A percentile compares a stretch with the other conserved stretches of the same genome.
phyloP scores from a whole-genome alignment of 2,329 filamentous ascomycete genomes.

The Tolypocladium cylindrosporum region DNA sequence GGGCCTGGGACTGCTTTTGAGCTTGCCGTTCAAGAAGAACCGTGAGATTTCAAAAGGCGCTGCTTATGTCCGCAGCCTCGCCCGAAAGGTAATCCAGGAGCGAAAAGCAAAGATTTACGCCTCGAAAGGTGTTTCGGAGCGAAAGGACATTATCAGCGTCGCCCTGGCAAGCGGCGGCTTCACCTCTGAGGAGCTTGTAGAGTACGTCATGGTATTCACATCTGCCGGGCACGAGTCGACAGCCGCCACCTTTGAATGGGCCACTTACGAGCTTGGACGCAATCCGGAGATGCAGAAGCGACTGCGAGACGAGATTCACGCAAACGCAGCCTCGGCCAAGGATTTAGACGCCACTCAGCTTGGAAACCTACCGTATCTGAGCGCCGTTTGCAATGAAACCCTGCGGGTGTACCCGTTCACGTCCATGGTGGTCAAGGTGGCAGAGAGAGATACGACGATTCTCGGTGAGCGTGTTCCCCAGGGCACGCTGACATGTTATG shows the following conservation, averaged over 20 bases:
- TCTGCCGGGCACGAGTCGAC: background rate
- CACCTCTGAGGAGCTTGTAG: background rate
- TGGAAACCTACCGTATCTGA: background rate
- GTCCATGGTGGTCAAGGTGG: background rate
- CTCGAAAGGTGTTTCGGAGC: background rate
- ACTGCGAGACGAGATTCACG: background rate
- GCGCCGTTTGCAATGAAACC: background rate
- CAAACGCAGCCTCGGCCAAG: background rate
- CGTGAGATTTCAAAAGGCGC: too few species aligned
- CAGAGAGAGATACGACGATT: background rate
- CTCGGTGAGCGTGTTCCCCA: background rate
- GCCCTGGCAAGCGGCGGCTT: background rate
- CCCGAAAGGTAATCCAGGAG: too few species aligned
- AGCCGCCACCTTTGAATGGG: background rate
- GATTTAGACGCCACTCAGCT: background rate
- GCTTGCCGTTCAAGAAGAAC: too few species aligned
- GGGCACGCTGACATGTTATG: background rate
- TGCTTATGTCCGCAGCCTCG: too few species aligned
- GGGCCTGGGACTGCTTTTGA: too few species aligned
- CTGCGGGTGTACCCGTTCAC: background rate
- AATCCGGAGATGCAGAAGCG: background rate
- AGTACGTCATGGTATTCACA: background rate
- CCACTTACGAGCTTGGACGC: background rate
- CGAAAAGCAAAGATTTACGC: background rate
- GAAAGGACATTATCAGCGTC: background rate